Conservation (phyloP, 2,329 filamentous ascomycete species). For the Elsinoe australis region DNA sequence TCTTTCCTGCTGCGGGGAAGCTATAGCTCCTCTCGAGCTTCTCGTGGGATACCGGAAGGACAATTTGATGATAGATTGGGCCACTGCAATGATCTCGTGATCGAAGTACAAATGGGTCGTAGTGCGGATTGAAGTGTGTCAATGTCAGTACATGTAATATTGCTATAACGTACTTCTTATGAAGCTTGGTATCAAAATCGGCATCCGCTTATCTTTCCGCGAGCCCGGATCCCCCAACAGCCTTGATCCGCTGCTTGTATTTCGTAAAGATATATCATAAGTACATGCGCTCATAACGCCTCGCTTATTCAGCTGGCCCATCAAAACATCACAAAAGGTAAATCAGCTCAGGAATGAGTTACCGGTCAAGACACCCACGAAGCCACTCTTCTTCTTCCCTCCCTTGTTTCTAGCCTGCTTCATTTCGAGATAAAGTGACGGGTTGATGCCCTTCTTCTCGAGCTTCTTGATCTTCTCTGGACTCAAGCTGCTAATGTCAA, state of each 20-base stretch:
- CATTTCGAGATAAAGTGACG: conserved; percentile 42
- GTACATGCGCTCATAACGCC: conserved; percentile 8
- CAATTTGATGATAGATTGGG: too few species aligned
- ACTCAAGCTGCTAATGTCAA: conserved; percentile 33
- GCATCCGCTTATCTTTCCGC: background rate
- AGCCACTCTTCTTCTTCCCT: conserved; percentile 26
- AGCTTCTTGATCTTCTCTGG: conserved; percentile 38
- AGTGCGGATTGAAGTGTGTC: too few species aligned
- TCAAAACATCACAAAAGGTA: background rate
- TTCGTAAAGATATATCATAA: conserved; percentile 4
- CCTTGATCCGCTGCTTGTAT: background rate
- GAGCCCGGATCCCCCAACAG: too few species aligned
- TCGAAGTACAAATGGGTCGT: background rate
- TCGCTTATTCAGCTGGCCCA: background rate
- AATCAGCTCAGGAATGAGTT: conserved; percentile 29
- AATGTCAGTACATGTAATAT: too few species aligned
- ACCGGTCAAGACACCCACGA: conserved; percentile 26
- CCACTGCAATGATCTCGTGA: conserved; percentile 7
- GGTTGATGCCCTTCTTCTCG: conserved; percentile 42
- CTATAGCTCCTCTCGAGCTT: too few species aligned
- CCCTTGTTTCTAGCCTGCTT: conserved; percentile 36
- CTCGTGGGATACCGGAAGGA: too few species aligned
- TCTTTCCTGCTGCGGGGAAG: conserved; percentile 9
- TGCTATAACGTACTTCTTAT: background rate
- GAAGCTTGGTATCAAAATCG: conserved; percentile 4